Evolutionary conservation across 331 rosid genomes (phyloP), one percentile per base, ranked within the genome.

Genomic region (Malus hybrid): DNA sequence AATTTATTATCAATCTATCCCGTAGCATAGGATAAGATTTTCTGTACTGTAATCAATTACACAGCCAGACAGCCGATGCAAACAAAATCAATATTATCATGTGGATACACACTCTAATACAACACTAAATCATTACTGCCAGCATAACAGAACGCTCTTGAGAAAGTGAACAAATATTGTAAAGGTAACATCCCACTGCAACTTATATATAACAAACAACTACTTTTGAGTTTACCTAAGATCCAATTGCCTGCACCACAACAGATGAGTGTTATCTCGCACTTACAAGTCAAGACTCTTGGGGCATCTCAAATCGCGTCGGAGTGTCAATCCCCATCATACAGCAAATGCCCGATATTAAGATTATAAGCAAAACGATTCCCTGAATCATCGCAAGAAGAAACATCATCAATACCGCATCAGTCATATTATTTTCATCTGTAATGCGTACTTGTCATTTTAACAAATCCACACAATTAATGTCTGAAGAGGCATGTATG

Each of bases 321-420:
- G 99, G 99, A 42, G 98, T 89, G 82, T 95, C 99, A 34, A 95
- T 95, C 74, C 98, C 98, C 99, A 95, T 92, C 99, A 92, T 95
- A 80, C 98, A 95, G 89, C 99, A 90, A 73, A 92, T 93, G 71
- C 99, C 99, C 12, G 99, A 90, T 80, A 95, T 80, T 81, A 95
- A 81, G 82, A 95, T 95, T 81, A 95, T 85, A 50, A 95, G 91
- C 85, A 95, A 82, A 71, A 92, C 96, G 79, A 95, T 72, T 61
- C 85, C 98, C 99, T 95, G 93, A 67, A 84, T 48, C 71, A 81
- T 57, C 68, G 62, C 81, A 79, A 67, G 48, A 75, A 71, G 78
- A 39, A n/a, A 55, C 67, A 67, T 74, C 33, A 62, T 91, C 76
- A 87, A 88, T 69, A 81, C 52, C 70, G 72, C 34, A 29, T 39